A percentile compares a stretch with the other conserved stretches of the same genome.
Evolutionary conservation across 1,139 yeast species (phyloP).

Genomic region (Candida sp.): DNA sequence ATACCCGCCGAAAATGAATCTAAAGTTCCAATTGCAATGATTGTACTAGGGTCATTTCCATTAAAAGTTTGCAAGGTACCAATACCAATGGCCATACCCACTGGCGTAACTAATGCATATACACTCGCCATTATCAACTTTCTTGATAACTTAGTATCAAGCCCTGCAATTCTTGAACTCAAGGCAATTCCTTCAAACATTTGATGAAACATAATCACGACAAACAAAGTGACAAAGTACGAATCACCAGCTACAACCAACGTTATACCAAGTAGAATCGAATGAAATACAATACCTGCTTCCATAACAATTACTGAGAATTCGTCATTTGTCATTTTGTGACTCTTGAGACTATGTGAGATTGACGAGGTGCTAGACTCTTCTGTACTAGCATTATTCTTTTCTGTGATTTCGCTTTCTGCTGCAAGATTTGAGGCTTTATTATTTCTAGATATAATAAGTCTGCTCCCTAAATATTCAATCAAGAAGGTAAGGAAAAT

Average conservation of each 20-base stretch:
- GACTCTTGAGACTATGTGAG: not conserved
- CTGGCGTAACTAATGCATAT: slow-evolving; percentile 19
- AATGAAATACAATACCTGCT: slow-evolving; percentile 24
- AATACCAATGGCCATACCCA: slow-evolving; percentile 27
- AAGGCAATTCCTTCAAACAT: slow-evolving; percentile 36
- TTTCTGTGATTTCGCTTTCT: slow-evolving; percentile 3
- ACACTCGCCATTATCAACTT: slow-evolving; percentile 15
- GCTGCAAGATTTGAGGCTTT: not conserved
- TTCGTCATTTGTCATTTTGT: slow-evolving; percentile 8
- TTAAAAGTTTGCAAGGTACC: slow-evolving; percentile 23
- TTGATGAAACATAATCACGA: slow-evolving; percentile 35
- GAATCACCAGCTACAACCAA: slow-evolving; percentile 24
- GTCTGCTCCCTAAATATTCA: slow-evolving; percentile 16
- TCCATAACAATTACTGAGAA: slow-evolving; percentile 16
- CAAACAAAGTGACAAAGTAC: slow-evolving; percentile 23
- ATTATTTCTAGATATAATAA: slow-evolving; percentile 7
- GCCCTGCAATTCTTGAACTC: slow-evolving; percentile 24
- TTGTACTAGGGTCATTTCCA: slow-evolving; percentile 25
- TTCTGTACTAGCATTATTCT: slow-evolving; percentile 8
- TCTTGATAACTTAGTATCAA: slow-evolving; percentile 5
- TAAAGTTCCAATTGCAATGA: slow-evolving; percentile 29
- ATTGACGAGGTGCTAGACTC: slow-evolving; percentile 6
- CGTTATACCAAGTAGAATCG: slow-evolving; percentile 21
- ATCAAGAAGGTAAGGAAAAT: slow-evolving; percentile 26
- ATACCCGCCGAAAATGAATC: slow-evolving; percentile 35